Conservation (phyloP, 306 rosid genomes). For the Citrullus amarus region DNA sequence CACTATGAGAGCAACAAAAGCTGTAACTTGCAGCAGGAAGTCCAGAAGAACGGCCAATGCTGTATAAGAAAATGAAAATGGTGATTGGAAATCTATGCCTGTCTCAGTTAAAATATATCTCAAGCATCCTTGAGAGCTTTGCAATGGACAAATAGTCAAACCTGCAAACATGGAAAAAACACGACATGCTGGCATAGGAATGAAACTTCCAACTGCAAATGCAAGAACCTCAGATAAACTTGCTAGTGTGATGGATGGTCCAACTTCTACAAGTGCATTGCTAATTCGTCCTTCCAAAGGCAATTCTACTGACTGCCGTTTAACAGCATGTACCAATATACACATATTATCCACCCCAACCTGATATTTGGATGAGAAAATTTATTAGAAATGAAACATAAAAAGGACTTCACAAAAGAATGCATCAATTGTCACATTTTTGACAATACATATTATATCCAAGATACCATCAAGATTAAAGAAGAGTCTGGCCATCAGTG, state of each 20-base stretch:
- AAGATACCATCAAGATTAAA: not conserved
- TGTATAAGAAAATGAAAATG: constrained; percentile 39
- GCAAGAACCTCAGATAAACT: constrained; percentile 94
- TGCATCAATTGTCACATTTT: not conserved
- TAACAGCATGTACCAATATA: constrained; percentile 90
- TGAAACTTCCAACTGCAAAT: constrained; percentile 94
- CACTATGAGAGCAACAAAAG: constrained; percentile 84
- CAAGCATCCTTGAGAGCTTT: not conserved
- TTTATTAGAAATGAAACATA: not conserved
- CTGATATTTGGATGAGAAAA: constrained; percentile 21
- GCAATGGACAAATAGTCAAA: constrained; percentile 10
- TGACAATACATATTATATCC: not conserved
- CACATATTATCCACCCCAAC: constrained; percentile 99
- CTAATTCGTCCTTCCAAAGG: constrained; percentile 88
- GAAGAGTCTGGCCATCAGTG: not conserved
- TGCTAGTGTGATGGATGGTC: constrained; percentile 96
- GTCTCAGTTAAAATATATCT: not conserved
- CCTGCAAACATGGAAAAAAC: constrained; percentile 99
- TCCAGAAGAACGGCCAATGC: constrained; percentile 94
- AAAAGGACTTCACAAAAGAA: not conserved
- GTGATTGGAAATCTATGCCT: constrained; percentile 8
- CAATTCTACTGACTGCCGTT: constrained; percentile 70
- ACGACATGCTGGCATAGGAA: constrained; percentile 98
- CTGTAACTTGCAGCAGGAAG: constrained; percentile 93
- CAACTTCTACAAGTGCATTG: constrained; percentile 95